Base-by-base conservation (phyloP, 202 grass and related monocot genomes). In the Eragrostis tef region DNA sequence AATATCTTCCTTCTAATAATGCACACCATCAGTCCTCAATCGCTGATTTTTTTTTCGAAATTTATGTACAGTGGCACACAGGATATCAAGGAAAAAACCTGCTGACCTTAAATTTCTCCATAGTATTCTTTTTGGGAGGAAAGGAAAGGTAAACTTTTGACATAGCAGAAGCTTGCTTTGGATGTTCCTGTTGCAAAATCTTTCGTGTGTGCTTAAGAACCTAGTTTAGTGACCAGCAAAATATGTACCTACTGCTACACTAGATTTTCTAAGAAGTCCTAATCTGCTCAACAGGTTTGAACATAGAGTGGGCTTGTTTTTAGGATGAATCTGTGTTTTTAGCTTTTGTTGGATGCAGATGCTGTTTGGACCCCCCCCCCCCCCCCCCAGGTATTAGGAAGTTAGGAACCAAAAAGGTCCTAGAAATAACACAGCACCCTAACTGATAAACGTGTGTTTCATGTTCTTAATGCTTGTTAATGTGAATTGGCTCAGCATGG, bases 71-170 rank as follows among this genome's bases (percentile, higher is more conserved):
- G 97, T 99, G 83, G 87, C 86, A 11, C 80, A 90, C 74, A 94
- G 86, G 85, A 59, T 99, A 92, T 77, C 89, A 62, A 96, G 72
- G 86, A 99, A 89, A 79, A 99, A 99, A 51, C 86, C 93, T 84
- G 20, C 82, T 7, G 97, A 99, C 79, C 88, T 99, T 83, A 99
- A 91, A 90, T 87, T 87, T 79, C 86, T 99, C 81, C 97, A 99
- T 63, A 89, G 72, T 81, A 75, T 94, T 85, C 97, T 99, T 89
- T 99, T 97, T 77, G 97, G 97, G 79, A 91, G 93, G 83, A 99
- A 78, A 86, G 97, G 97, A 75, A 99, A 99, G 97, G 97, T 96
- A 74, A 87, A 60, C 71, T 56, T 50, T 90, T 81, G 42, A 68
- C 29, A 83, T 73, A 70, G 43, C 4, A 16, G 39, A 51, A 69